Percentiles rank a stretch among this genome's conserved stretches.
These are phyloP conservation scores for Nemophila menziesii DNA, from an alignment of 257 asterid species.

Conservation along the genomic window DNA sequence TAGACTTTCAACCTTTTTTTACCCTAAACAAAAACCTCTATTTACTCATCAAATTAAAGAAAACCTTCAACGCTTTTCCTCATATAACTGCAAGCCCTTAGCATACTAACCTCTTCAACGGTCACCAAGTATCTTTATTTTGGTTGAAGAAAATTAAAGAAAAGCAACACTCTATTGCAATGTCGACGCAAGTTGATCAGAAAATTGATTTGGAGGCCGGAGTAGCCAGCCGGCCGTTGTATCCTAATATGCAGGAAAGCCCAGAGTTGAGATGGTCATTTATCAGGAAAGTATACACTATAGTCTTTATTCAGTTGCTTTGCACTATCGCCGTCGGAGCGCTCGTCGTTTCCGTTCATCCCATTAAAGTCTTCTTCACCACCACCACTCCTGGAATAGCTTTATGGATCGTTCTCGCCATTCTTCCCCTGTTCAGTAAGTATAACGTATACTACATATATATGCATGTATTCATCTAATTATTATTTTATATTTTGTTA, in stretches of 20 bases:
- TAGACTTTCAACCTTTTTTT: no score
- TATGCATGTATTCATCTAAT: no score
- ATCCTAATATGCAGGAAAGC: constrained; percentile 43
- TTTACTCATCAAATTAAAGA: no score
- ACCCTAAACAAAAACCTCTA: no score
- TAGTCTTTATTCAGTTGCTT: constrained; percentile 31
- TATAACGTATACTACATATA: no score
- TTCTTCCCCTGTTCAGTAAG: constrained; percentile 27
- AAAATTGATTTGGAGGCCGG: constrained; percentile 43
- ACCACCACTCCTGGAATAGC: constrained; percentile 25
- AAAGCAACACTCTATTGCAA: no score
- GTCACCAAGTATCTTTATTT: no score
- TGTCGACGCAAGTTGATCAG: constrained; percentile 26
- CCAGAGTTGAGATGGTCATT: constrained; percentile 52
- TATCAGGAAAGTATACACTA: constrained; percentile 44
- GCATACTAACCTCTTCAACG: no score
- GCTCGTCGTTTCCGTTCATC: constrained; percentile 23
- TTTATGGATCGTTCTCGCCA: constrained; percentile 16
- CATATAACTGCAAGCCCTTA: no score
- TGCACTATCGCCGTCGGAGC: constrained; percentile 38
- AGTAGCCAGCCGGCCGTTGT: constrained; percentile 26
- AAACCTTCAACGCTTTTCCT: no score
- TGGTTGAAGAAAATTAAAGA: no score
- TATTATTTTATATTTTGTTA: no score
- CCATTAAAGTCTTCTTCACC: constrained; percentile 27